A percentile compares a stretch with the other conserved stretches of the same genome.
Conservation (phyloP, 2,329 filamentous ascomycete species). For the Fusarium temperatum region DNA sequence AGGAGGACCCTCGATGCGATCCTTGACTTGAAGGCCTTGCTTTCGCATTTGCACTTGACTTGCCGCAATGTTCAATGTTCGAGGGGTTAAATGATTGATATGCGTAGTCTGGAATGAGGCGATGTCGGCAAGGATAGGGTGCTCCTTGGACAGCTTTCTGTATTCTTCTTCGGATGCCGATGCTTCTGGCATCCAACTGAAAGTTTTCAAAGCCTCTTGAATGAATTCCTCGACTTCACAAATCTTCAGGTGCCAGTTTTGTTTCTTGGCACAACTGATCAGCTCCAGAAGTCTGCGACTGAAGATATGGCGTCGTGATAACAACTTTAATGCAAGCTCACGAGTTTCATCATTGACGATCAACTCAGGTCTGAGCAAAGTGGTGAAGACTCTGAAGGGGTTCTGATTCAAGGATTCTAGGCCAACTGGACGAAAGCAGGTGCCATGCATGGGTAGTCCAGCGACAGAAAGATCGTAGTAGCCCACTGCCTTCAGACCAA, state of each 20-base stretch:
- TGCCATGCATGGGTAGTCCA: slow-evolving; percentile 61
- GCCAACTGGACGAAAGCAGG: slow-evolving; percentile 56
- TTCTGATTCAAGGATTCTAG: slow-evolving; percentile 43
- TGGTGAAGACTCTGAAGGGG: slow-evolving; percentile 51
- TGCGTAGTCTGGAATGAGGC: slow-evolving; percentile 53
- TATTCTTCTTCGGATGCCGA: slow-evolving; percentile 54
- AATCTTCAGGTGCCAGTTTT: slow-evolving; percentile 39
- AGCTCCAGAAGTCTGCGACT: slow-evolving; percentile 48
- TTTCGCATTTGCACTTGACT: slow-evolving; percentile 54
- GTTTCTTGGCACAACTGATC: slow-evolving; percentile 46
- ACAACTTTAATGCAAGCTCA: slow-evolving; percentile 44
- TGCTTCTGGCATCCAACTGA: slow-evolving; percentile 57
- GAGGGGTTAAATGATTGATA: slow-evolving; percentile 63
- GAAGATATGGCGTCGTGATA: slow-evolving; percentile 53
- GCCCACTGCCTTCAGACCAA: slow-evolving; percentile 59
- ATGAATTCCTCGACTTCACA: slow-evolving; percentile 51
- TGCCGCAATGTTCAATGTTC: slow-evolving; percentile 57
- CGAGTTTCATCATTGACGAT: slow-evolving; percentile 44
- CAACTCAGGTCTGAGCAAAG: slow-evolving; percentile 52
- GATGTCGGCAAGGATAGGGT: slow-evolving; percentile 59
- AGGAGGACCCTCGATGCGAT: slow-evolving; percentile 61
- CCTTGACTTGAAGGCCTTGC: slow-evolving; percentile 54
- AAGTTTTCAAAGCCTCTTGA: slow-evolving; percentile 53
- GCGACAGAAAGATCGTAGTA: slow-evolving; percentile 60
- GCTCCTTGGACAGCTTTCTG: slow-evolving; percentile 50